Evolutionary conservation across 2,329 filamentous ascomycete species (phyloP), one percentile per base, ranked within the genome.

Genomic region (Beauveria brongniartii): DNA sequence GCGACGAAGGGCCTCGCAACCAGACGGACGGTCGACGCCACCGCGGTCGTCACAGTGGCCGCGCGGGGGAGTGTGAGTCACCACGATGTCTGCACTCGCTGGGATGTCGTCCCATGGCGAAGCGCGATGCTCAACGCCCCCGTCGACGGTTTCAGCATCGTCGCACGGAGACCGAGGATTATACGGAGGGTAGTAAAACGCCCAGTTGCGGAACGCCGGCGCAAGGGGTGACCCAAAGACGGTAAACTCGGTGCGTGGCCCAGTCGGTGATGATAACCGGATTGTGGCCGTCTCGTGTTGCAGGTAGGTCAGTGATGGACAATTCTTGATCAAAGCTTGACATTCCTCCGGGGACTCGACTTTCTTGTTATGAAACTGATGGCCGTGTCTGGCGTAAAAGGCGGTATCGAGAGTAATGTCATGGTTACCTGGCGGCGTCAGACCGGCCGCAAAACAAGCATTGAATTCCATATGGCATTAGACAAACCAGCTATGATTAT

Each of bases 171-270:
- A 20, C 1, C 2, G 7, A 12, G 37, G 26, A 10, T 18, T 22
- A 22, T 72, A 63, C 10, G 70, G 66, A 12, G 74, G 71, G 69
- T 91, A 91, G 64, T 81, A 80, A 67, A 91, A 91, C 0, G 87
- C 89, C 86, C 88, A 90, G 20, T 78, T 72, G 3, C 80, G 77
- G 51, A 74, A 71, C 2, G 75, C 69, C 0, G 83, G 88, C 37
- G 85, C 85, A 68, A 81, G 87, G 0, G 89, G 89, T 3, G 87
- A 90, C 1, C 87, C 89, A 69, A 91, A 92, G 47, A 91, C 77
- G 12, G 75, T 84, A 71, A 92, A 87, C 8, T 69, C 63, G 3
- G 86, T 88, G 2, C 72, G 77, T 8, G 85, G 84, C 0, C 84
- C 86, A 0, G 71, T 70, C 0, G 79, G 74, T 0, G 79, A 78